Percentiles rank a stretch among this genome's conserved stretches.
Evolutionary conservation across 306 rosid species (phyloP).

Genomic region (Notholithocarpus densiflorus): DNA sequence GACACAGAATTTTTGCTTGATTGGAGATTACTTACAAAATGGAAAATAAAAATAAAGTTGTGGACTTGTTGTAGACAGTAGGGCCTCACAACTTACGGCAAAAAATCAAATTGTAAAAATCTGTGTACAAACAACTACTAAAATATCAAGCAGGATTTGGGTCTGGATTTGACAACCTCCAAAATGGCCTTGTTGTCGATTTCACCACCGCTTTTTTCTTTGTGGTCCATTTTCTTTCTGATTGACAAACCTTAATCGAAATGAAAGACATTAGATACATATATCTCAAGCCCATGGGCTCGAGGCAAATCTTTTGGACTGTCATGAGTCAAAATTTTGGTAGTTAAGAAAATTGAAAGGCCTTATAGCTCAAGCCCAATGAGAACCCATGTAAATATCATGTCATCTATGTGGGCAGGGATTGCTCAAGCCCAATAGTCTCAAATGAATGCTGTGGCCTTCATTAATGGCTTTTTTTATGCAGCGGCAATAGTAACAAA

Average conservation of each 20-base stretch:
- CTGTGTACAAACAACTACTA: not conserved
- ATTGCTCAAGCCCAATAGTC: not conserved
- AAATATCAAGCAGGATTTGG: constrained; percentile 6
- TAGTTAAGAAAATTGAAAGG: too few species aligned
- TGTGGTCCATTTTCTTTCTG: not conserved
- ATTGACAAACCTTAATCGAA: too few species aligned
- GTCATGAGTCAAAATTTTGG: too few species aligned
- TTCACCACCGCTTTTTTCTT: not conserved
- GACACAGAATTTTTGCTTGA: too few species aligned
- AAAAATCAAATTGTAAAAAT: constrained; percentile 1
- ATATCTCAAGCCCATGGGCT: too few species aligned
- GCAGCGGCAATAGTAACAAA: not conserved
- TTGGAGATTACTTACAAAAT: too few species aligned
- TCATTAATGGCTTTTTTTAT: not conserved
- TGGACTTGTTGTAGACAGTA: not conserved
- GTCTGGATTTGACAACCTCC: constrained; percentile 11
- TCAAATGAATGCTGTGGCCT: not conserved
- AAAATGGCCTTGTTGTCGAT: constrained; percentile 19
- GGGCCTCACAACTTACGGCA: not conserved
- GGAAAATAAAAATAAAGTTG: not conserved
- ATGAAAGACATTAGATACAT: too few species aligned
- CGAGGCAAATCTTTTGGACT: too few species aligned
- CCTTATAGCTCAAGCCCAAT: too few species aligned
- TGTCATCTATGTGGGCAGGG: too few species aligned
- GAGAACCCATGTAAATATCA: too few species aligned